Evolutionary conservation across 2,329 filamentous ascomycete species (phyloP), one percentile per base, ranked within the genome.

Genomic region (Hypoxylon sp.): DNA sequence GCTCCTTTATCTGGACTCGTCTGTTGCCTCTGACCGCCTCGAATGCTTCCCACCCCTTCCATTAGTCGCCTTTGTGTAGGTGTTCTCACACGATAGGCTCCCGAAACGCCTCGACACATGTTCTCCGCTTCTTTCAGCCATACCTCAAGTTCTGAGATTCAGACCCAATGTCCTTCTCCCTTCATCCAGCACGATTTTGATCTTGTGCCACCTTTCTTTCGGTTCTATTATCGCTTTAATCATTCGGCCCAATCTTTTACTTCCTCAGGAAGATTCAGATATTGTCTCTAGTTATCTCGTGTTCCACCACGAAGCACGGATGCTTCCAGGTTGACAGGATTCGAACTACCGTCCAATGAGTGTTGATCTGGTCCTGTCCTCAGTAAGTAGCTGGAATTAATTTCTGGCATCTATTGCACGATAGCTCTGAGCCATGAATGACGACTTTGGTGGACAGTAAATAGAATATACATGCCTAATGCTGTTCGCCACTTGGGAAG

Each of bases 1-100:
- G 38, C 20, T 46, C 58, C 49, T 65, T 64, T 62, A 68, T 65
- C 8, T 59, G 16, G 3, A 50, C 9, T 18, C 44, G 44, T 65
- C 58, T 65, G 14, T 46, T 50, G 20, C 33, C 32, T 56, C 33
- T 32, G 8, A 45, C 28, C 11, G 30, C 18, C 12, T 51, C n/a
- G 5, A 61, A 26, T 6, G 56, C 22, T 38, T 59, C 48, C 11
- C 12, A 22, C 26, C 54, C 11, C 14, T 58, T 56, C 52, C 22
- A n/a, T 28, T 18, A 16, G 36, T 46, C 18, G 3, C 38, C 40
- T 60, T 64, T 56, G 55, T 54, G 38, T 2, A 36, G 18, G 28
- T 38, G 53, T 48, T 36, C 52, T 52, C 18, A 2, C 14, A 24
- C 8, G 3, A 14, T 38, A 56, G 38, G 36, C 22, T 46, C 18